Evolutionary conservation across 306 rosid species (phyloP).

Genomic region (Rosa chinensis): DNA sequence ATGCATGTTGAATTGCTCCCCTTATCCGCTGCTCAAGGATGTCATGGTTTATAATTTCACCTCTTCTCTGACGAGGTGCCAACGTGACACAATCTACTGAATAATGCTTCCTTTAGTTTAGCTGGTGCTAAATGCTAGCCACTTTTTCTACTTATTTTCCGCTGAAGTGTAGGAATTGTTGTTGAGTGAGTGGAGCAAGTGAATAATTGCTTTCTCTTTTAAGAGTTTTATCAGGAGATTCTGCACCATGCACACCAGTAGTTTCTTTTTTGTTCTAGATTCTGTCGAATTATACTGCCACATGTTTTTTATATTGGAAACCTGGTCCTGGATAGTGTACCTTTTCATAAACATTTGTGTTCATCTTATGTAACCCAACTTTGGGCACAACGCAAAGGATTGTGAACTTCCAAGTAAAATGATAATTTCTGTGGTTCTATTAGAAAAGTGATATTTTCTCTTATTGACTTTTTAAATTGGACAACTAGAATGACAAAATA

Average conservation of each 20-base stretch:
- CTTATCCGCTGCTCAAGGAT: neutral
- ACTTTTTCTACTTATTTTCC: neutral
- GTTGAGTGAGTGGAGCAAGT: neutral
- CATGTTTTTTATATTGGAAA: neutral
- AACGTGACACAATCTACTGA: neutral
- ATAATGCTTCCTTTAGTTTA: neutral
- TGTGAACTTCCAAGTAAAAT: neutral
- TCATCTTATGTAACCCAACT: neutral
- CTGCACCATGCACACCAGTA: neutral
- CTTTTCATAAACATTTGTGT: neutral
- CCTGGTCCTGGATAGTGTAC: neutral
- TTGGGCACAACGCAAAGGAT: neutral
- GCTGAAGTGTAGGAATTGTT: neutral
- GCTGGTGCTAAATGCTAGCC: neutral
- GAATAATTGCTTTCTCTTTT: neutral
- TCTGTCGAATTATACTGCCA: neutral
- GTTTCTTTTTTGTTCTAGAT: neutral
- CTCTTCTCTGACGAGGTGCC: neutral
- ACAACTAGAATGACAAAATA: neutral
- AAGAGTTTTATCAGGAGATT: neutral
- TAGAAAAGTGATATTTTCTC: neutral
- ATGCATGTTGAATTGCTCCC: neutral
- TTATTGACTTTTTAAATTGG: neutral
- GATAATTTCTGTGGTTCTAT: neutral
- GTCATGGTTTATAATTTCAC: neutral